These are phyloP conservation scores for Alternaria consortialis DNA, from an alignment of 2,329 filamentous ascomycete genomes.

Conservation along the genomic window DNA sequence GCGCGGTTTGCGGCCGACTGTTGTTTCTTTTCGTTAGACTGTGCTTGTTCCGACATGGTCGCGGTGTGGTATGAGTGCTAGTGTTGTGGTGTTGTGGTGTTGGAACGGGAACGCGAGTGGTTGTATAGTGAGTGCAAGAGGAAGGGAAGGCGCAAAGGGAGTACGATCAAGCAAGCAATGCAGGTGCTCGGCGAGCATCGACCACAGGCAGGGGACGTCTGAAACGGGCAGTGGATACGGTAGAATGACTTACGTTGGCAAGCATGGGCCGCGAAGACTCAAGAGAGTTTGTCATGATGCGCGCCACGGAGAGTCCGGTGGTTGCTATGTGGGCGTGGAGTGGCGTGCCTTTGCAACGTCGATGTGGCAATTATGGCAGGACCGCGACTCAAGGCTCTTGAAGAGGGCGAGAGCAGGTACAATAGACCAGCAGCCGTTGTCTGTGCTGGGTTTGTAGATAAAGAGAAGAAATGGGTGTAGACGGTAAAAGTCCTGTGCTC, in stretches of 20 bases:
- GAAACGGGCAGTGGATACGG: conserved; percentile 43
- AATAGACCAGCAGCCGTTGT: not conserved
- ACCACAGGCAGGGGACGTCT: conserved; percentile 32
- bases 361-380: not conserved
- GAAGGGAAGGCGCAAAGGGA: conserved; percentile 8
- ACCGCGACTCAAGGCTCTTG: not conserved
- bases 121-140: conserved; percentile 8
- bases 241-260: conserved; percentile 49
- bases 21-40: conserved; percentile 39
- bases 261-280: conserved; percentile 54
- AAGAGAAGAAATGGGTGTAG: conserved; percentile 12
- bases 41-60: conserved; percentile 33
- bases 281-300: conserved; percentile 51
- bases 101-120: conserved; percentile 4
- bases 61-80: conserved; percentile 12
- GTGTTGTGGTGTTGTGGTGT: conserved; percentile 7
- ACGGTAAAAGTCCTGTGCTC: conserved; percentile 27
- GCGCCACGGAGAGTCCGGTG: conserved; percentile 11
- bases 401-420: not conserved
- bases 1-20: conserved; percentile 50
- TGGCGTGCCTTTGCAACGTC: not conserved
- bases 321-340: not conserved
- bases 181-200: conserved; percentile 23
- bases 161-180: conserved; percentile 4
- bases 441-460: conserved; percentile 14